phyloP scores from a whole-genome alignment of 1,284 basidiomycete species.

The Phenoliferia sp. region DNA sequence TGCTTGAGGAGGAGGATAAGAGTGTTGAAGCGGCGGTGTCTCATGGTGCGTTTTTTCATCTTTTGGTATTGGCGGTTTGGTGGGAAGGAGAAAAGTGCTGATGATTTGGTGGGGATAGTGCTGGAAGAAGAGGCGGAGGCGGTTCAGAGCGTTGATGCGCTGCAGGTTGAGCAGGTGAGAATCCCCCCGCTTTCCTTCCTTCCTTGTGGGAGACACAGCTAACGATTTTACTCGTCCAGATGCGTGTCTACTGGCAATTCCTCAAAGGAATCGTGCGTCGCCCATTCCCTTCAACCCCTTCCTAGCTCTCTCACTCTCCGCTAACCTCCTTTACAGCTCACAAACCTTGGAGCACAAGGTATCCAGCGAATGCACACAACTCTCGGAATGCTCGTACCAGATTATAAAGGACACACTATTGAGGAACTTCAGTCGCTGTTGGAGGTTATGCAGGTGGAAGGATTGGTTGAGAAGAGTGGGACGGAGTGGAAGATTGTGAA shows the following conservation, averaged over 20 bases:
- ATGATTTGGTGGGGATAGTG: neutral
- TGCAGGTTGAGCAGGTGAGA: constrained; percentile 58
- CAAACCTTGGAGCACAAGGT: constrained; percentile 66
- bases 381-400: constrained; percentile 65
- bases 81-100: neutral
- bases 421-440: constrained; percentile 72
- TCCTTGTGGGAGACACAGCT: neutral
- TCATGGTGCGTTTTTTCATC: constrained; percentile 9
- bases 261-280: constrained; percentile 32
- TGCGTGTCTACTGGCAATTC: constrained; percentile 81
- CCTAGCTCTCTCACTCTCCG: constrained; percentile 40
- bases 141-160: constrained; percentile 58
- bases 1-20: constrained; percentile 30
- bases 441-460: constrained; percentile 69
- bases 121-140: constrained; percentile 52
- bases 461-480: constrained; percentile 57
- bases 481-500: constrained; percentile 62
- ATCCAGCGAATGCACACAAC: constrained; percentile 74
- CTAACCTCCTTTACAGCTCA: constrained; percentile 54
- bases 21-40: constrained; percentile 30
- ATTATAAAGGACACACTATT: constrained; percentile 62
- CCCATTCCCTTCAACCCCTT: constrained; percentile 7
- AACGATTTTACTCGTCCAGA: constrained; percentile 48
- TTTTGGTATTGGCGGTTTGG: no score
- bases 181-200: neutral